Evolutionary conservation across 2,329 filamentous ascomycete genomes (phyloP), one percentile per base, ranked within the genome.

Genomic region (Fusarium palustre): DNA sequence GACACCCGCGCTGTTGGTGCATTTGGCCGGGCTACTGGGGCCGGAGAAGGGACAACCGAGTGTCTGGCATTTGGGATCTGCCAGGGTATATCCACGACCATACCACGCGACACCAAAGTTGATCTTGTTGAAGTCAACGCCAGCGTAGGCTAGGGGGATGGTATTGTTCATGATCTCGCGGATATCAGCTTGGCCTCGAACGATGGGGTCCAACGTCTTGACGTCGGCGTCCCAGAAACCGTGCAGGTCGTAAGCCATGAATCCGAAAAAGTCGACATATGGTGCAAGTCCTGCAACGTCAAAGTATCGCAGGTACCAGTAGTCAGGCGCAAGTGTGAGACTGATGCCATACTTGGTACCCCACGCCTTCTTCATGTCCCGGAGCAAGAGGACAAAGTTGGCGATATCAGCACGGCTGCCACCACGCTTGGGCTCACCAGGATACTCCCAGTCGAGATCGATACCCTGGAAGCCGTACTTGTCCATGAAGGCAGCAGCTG

Each of bases 371-470:
- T 74, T 63, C 73, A 82, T 76, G 49, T 80, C 78, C 33, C 76
- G 67, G 1, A 82, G 54, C 1, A 82, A 66, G 0, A 54, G 16
- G 1, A 76, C 74, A n/a, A 79, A 77, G 66, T 83, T 84, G 5
- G 54, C 55, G 0, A 66, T 78, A 57, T 85, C 83, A 5, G n/a
- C 1, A 1, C 61, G 55, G 1, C 63, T 63, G 0, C 83, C 82
- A 7, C 79, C 80, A 2, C 81, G 75, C 3, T 77, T 75, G 41
- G 46, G 20, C 2, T 52, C 60, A 2, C 47, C 79, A 0, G 82
- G 82, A 66, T 80, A 84, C 58, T 85, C 81, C 83, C 83, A 84
- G 64, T 84, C 82, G 0, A 85, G 55, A 59, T 86, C 83, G 1
- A 81, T 75, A 1, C 83, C 82, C 20, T 69, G 49, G 13, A 76